Evolutionary conservation across 2,329 filamentous ascomycete species (phyloP).

Genomic region (Hypoxylon sp.): DNA sequence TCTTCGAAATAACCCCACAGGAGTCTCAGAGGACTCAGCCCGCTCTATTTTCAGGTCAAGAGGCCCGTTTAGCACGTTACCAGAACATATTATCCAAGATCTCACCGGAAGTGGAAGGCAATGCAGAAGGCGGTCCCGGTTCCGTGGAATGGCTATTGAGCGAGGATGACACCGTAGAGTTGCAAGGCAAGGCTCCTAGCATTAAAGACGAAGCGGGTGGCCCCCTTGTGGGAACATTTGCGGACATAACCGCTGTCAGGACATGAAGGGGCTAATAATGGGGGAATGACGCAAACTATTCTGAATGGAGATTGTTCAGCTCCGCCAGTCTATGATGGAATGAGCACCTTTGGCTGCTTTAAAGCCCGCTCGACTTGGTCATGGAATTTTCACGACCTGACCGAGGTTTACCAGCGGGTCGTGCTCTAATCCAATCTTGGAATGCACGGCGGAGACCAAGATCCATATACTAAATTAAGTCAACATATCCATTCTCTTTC

Average conservation of each 20-base stretch:
- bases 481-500: slow-evolving; percentile 32
- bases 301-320: slow-evolving; percentile 7
- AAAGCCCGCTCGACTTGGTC: slow-evolving; percentile 20
- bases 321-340: slow-evolving; percentile 18
- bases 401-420: slow-evolving; percentile 26
- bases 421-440: slow-evolving; percentile 35
- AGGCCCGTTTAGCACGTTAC: slow-evolving; percentile 70
- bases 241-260: slow-evolving; percentile 70
- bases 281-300: slow-evolving; percentile 21
- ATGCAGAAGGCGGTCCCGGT: slow-evolving; percentile 59
- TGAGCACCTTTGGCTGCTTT: slow-evolving; percentile 11
- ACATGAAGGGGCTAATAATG: slow-evolving; percentile 53
- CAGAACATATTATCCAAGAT: slow-evolving; percentile 74
- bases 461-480: slow-evolving; percentile 45
- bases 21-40: slow-evolving; percentile 56
- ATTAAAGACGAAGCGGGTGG: slow-evolving; percentile 59
- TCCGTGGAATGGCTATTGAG: slow-evolving; percentile 68
- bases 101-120: slow-evolving; percentile 61
- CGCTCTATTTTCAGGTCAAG: slow-evolving; percentile 63
- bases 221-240: slow-evolving; percentile 72
- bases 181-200: slow-evolving; percentile 58
- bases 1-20: slow-evolving; percentile 75
- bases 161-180: slow-evolving; percentile 66
- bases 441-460: slow-evolving; percentile 31
- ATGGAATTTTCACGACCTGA: slow-evolving; percentile 24